These are phyloP conservation scores for Colletotrichum somersetense DNA, from an alignment of 2,329 filamentous ascomycete species.

Conservation along the genomic window DNA sequence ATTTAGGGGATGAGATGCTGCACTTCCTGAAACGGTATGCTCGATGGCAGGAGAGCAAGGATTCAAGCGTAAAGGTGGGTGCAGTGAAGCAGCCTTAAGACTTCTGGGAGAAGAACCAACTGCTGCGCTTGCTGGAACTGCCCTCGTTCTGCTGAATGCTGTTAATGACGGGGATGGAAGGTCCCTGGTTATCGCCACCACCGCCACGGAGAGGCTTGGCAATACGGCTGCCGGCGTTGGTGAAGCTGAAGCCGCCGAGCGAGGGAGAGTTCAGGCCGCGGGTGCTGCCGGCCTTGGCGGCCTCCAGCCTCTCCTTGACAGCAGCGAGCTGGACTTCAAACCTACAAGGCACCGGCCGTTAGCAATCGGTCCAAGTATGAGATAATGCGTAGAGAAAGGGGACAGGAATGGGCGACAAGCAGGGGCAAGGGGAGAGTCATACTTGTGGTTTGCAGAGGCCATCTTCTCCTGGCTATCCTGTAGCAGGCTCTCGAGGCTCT, in stretches of 20 bases:
- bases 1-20: slow-evolving; percentile 2
- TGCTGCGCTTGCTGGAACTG: slow-evolving; percentile 72
- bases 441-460: slow-evolving; percentile 97
- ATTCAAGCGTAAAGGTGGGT: slow-evolving; percentile 1
- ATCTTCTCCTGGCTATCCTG: slow-evolving; percentile 99
- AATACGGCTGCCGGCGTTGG: slow-evolving; percentile 73
- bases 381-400: slow-evolving; percentile 8
- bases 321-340: slow-evolving; percentile 97
- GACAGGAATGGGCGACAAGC: neutral
- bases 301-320: slow-evolving; percentile 97
- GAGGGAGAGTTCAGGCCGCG: slow-evolving; percentile 79
- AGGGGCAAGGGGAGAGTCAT: slow-evolving; percentile 13
- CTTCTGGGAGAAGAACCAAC: slow-evolving; percentile 79
- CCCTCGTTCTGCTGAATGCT: slow-evolving; percentile 71
- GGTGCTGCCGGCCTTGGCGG: slow-evolving; percentile 91
- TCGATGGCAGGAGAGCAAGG: neutral
- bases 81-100: slow-evolving; percentile 51
- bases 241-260: slow-evolving; percentile 78
- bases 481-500: slow-evolving; percentile 89
- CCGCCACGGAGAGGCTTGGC: slow-evolving; percentile 77
- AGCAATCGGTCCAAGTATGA: slow-evolving; percentile 9
- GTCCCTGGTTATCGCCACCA: slow-evolving; percentile 60
- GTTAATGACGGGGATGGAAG: slow-evolving; percentile 67
- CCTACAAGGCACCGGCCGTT: slow-evolving; percentile 60
- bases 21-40: slow-evolving; percentile 6